These are phyloP conservation scores for Psilocybe azurescens DNA, from an alignment of 768 basidiomycete species.

Conservation along the genomic window DNA sequence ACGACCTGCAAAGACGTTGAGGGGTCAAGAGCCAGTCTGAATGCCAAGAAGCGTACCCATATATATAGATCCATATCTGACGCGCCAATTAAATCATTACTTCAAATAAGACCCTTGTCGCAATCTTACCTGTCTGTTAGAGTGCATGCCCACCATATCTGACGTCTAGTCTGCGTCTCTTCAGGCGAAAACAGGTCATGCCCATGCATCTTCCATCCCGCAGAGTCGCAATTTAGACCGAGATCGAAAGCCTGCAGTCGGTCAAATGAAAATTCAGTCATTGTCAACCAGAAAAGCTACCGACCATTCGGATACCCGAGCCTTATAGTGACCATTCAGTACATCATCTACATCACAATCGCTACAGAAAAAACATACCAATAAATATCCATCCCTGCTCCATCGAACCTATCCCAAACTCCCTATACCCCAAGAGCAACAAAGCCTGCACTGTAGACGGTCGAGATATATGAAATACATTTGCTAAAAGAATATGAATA, in stretches of 20 bases:
- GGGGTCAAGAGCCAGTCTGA: slow-evolving; percentile 15
- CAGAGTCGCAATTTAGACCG: slow-evolving; percentile 80
- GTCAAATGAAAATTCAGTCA: slow-evolving; percentile 6
- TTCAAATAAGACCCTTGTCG: not conserved
- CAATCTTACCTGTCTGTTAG: slow-evolving; percentile 68
- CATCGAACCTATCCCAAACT: slow-evolving; percentile 85
- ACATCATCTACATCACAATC: slow-evolving; percentile 8
- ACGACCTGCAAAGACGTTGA: slow-evolving; percentile 48
- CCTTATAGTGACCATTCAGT: slow-evolving; percentile 17
- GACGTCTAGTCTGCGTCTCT: slow-evolving; percentile 74
- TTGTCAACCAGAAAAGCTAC: not conserved
- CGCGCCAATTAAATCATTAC: not conserved
- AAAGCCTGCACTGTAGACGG: slow-evolving; percentile 83
- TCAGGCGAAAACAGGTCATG: slow-evolving; percentile 63
- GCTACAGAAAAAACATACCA: slow-evolving; percentile 42
- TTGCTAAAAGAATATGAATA: slow-evolving; percentile 42
- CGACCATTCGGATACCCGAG: slow-evolving; percentile 38
- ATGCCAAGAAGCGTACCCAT: slow-evolving; percentile 52
- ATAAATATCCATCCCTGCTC: slow-evolving; percentile 88
- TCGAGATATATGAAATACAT: slow-evolving; percentile 68
- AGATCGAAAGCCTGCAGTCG: slow-evolving; percentile 71
- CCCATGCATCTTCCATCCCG: slow-evolving; percentile 72
- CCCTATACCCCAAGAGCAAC: slow-evolving; percentile 79
- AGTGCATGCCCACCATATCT: slow-evolving; percentile 83
- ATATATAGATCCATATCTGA: slow-evolving; percentile 70